Percentiles rank a stretch among this genome's conserved stretches.
These are phyloP conservation scores for Tuber aestivum DNA, from an alignment of 495 filamentous ascomycete species.

Conservation along the genomic window DNA sequence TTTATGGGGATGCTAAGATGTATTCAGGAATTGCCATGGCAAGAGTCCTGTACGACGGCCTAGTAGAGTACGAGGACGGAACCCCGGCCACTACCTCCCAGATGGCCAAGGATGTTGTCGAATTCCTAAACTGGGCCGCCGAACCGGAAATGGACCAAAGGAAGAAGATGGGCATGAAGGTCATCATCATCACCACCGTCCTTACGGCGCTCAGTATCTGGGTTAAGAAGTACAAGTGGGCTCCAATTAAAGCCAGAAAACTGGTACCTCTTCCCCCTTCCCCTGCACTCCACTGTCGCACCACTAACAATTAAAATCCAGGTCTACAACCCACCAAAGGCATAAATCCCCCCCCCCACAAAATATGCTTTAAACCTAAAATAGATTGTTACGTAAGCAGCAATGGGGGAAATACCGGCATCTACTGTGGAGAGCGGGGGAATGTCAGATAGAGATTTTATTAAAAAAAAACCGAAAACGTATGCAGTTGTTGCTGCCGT, in stretches of 20 bases:
- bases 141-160: slow-evolving; percentile 98
- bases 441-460: neutral
- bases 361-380: neutral
- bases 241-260: slow-evolving; percentile 89
- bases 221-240: slow-evolving; percentile 99
- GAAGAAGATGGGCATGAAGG: slow-evolving; percentile 99
- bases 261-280: slow-evolving; percentile 44
- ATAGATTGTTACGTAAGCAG: neutral
- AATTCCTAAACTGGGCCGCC: slow-evolving; percentile 98
- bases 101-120: slow-evolving; percentile 98
- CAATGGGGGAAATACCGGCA: neutral
- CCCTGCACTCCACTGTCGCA: neutral
- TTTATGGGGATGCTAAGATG: slow-evolving; percentile 10
- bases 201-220: slow-evolving; percentile 85
- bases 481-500: neutral
- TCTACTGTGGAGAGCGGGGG: neutral
- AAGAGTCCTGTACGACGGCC: slow-evolving; percentile 92
- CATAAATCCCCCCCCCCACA: slow-evolving; percentile 5
- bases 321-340: slow-evolving; percentile 41
- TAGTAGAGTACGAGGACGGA: slow-evolving; percentile 97
- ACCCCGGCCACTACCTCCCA: slow-evolving; percentile 91
- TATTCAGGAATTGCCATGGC: slow-evolving; percentile 84
- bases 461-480: neutral
- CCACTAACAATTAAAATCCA: slow-evolving; percentile 14
- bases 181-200: slow-evolving; percentile 66